phyloP scores from a whole-genome alignment of 352 stramenopile species.

The Elongisporangium senticosum region DNA sequence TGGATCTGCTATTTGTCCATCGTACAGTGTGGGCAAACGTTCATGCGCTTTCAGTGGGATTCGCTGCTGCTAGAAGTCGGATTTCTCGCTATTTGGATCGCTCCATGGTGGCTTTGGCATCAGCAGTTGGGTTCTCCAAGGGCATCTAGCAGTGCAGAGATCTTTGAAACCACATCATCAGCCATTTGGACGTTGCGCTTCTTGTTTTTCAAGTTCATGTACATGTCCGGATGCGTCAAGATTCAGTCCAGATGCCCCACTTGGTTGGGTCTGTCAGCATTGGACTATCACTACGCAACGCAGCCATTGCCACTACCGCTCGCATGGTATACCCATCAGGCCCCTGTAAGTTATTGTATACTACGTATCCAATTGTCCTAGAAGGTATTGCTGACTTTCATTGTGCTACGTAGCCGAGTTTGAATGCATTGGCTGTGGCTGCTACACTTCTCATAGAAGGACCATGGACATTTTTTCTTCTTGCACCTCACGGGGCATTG shows the following conservation, averaged over 20 bases:
- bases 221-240: slow-evolving; percentile 91
- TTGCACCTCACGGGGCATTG: slow-evolving; percentile 55
- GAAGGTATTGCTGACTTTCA: slow-evolving; percentile 1
- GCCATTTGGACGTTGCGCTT: slow-evolving; percentile 75
- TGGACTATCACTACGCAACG: slow-evolving; percentile 91
- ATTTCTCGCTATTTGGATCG: slow-evolving; percentile 51
- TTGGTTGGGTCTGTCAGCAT: slow-evolving; percentile 85
- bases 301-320: slow-evolving; percentile 75
- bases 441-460: slow-evolving; percentile 88
- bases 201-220: slow-evolving; percentile 93
- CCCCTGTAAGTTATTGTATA: slow-evolving; percentile 36
- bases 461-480: slow-evolving; percentile 74
- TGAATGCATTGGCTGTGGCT: slow-evolving; percentile 76
- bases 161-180: slow-evolving; percentile 23
- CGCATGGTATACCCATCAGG: slow-evolving; percentile 82
- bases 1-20: slow-evolving; percentile 79
- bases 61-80: slow-evolving; percentile 86
- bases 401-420: slow-evolving; percentile 34
- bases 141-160: neutral
- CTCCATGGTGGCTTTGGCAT: slow-evolving; percentile 26
- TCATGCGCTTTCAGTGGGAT: slow-evolving; percentile 93
- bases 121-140: neutral
- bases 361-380: neutral
- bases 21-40: slow-evolving; percentile 71
- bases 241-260: slow-evolving; percentile 88